Base-by-base conservation (phyloP, 805 yeast species). In the Pichia ethanolica region DNA sequence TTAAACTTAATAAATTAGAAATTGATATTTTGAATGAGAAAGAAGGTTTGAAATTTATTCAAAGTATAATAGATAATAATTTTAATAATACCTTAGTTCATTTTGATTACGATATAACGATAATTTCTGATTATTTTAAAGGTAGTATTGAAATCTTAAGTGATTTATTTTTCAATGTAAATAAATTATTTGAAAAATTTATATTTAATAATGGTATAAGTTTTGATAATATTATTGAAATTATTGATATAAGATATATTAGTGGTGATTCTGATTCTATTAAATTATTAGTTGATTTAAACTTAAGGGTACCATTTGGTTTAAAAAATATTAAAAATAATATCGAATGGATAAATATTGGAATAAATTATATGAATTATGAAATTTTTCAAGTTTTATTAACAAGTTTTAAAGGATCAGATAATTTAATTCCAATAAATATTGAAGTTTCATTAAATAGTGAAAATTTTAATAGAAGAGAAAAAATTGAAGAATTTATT, bases 401-500 rank as follows among this genome's bases (percentile, higher is more conserved):
- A n/a, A 46, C 68, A 12, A 61, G 63, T 2, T 64, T 77, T 0
- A 53, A 58, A 9, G 36, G 47, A 1, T 50, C 55, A 0, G 35
- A 40, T 27, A 43, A 35, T 7, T 10, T 30, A 13, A 8, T 44
- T 13, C 48, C 48, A 11, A 9, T 47, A 3, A 20, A 34, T n/a
- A 12, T 44, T 12, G 36, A n/a, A 14, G 26, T 48, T 25, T 11
- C 35, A 10, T 13, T 40, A 13, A 28, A 7, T 53, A 56, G 48
- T 51, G n/a, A 27, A 4, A 34, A 45, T 20, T 14, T 14, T 32
- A n/a, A 30, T 72, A 11, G 72, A 28, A 43, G 26, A 43, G n/a
- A 11, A 11, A 43, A n/a, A 20, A 28, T 35, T 43, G 45, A 71
- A 35, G 59, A 59, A 13, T 53, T 74, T 42, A 32, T 74, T 11